Evolutionary conservation across 2,329 filamentous ascomycete species (phyloP).

Genomic region (Penicillium rolfsii): DNA sequence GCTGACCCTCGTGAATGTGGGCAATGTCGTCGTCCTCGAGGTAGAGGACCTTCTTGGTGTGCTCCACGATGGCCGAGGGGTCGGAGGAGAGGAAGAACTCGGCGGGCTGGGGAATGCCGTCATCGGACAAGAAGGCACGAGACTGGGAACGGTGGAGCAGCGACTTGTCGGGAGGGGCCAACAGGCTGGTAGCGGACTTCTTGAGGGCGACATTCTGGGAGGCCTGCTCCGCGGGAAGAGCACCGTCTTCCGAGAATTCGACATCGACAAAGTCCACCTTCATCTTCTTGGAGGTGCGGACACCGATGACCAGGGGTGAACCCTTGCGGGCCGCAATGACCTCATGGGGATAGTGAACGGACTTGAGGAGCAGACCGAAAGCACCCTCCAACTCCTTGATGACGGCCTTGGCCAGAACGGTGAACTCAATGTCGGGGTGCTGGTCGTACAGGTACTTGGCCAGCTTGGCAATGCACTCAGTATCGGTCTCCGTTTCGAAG

Average conservation of each 20-base stretch:
- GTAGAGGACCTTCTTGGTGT: constrained; percentile 99
- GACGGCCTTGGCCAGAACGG: constrained; percentile 92
- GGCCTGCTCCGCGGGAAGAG: constrained; percentile 88
- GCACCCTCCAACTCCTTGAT: constrained; percentile 98
- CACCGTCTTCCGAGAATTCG: constrained; percentile 87
- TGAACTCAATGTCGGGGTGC: constrained; percentile 93
- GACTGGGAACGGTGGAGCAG: constrained; percentile 98
- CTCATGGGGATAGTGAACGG: constrained; percentile 97
- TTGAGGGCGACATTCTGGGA: constrained; percentile 96
- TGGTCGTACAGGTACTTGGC: constrained; percentile 97
- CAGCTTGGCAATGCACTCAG: constrained; percentile 98
- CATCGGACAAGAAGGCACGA: constrained; percentile 97
- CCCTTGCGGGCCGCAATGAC: constrained; percentile 98
- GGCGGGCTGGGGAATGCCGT: constrained; percentile 95
- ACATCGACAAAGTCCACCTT: constrained; percentile 99
- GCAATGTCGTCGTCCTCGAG: constrained; percentile 99
- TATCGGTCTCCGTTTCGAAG: constrained; percentile 99
- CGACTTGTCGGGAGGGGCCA: constrained; percentile 94
- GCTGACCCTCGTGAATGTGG: constrained; percentile 97
- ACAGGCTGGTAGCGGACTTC: constrained; percentile 74
- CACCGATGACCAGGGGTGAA: constrained; percentile 94
- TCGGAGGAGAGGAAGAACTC: constrained; percentile 99
- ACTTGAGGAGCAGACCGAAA: constrained; percentile 96
- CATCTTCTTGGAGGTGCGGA: constrained; percentile 97
- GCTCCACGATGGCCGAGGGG: constrained; percentile 96